Base-by-base conservation (phyloP, 2,329 filamentous ascomycete genomes). In the Leptographium galeiforme region DNA sequence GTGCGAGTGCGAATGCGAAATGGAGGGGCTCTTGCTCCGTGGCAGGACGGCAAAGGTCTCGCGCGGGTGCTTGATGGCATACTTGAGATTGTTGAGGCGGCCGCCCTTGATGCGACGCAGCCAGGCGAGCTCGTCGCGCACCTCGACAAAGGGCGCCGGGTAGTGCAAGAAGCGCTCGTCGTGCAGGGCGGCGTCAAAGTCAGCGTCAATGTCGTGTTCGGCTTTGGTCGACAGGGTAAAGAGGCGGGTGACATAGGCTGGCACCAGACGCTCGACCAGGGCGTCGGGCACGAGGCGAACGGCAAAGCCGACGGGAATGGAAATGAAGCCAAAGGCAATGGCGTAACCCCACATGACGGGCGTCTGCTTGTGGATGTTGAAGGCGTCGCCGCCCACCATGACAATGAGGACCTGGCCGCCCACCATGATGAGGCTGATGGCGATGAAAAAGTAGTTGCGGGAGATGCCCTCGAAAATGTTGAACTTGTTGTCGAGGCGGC, bases 401-500 rank as follows among this genome's bases (percentile, higher is more conserved):
- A 96, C 79, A 65, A 97, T 97, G 68, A 96, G 77, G 32, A 93
- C 73, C 66, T 97, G 91, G 25, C 87, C 89, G 58, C 82, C 90
- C 60, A 91, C 81, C 85, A 97, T 96, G 66, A 95, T 76, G 56
- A 76, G 63, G 70, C 89, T 89, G 68, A 97, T 96, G 41, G 70
- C 78, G 40, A 94, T 78, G 72, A 97, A 97, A 75, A 94, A 95
- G 70, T 77, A 85, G 67, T 97, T 97, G 64, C 79, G 79, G 32
- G 77, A 77, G 55, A 97, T 78, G 53, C 89, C 89, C 65, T 96
- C 91, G 57, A 97, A 91, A 57, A 97, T 89, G 69, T 97, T 97
- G 75, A 95, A 90, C 53, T 82, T 79, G 69, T 97, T 97, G 67
- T 97, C 91, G 53, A 97, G 76, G 13, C 91, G 88, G 55, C 91